These are phyloP conservation scores for Apiotrichum sp. DNA, from an alignment of 1,284 basidiomycete species.

Conservation along the genomic window DNA sequence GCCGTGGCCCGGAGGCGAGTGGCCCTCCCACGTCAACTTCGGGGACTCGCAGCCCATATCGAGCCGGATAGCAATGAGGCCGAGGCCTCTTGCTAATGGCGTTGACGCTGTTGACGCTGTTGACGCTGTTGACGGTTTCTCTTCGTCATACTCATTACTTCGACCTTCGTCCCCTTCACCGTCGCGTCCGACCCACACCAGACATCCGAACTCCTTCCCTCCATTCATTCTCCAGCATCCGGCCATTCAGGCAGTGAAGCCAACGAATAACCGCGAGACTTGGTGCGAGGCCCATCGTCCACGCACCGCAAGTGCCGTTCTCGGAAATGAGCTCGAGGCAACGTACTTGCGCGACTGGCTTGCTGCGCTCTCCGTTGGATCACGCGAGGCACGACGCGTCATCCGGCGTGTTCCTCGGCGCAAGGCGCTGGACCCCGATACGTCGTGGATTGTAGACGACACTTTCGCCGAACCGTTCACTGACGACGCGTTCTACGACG, in stretches of 20 bases:
- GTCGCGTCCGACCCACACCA: background rate
- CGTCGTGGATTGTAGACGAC: constrained; percentile 47
- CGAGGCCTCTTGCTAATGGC: too few relatives aligned
- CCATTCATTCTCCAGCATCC: constrained; percentile 26
- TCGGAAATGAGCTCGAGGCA: constrained; percentile 73
- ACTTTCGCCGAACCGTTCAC: constrained; percentile 26
- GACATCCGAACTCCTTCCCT: background rate
- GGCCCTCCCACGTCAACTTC: constrained; percentile 18
- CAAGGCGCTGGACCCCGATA: constrained; percentile 16
- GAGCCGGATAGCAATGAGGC: too few relatives aligned
- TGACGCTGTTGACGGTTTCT: too few relatives aligned
- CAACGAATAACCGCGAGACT: constrained; percentile 46
- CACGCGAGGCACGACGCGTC: constrained; percentile 37
- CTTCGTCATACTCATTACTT: too few relatives aligned
- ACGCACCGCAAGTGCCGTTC: constrained; percentile 61
- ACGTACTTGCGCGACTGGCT: constrained; percentile 79
- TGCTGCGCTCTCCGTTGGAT: constrained; percentile 57
- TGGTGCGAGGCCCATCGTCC: constrained; percentile 80
- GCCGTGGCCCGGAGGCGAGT: constrained; percentile 25
- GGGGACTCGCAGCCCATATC: too few relatives aligned
- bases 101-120: too few relatives aligned
- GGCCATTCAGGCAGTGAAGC: constrained; percentile 23
- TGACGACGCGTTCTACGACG: constrained; percentile 19
- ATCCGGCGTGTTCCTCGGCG: constrained; percentile 24
- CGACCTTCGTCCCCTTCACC: too few relatives aligned